Conservation (phyloP, 1,284 basidiomycete species). For the Ceratobasidium sp. region DNA sequence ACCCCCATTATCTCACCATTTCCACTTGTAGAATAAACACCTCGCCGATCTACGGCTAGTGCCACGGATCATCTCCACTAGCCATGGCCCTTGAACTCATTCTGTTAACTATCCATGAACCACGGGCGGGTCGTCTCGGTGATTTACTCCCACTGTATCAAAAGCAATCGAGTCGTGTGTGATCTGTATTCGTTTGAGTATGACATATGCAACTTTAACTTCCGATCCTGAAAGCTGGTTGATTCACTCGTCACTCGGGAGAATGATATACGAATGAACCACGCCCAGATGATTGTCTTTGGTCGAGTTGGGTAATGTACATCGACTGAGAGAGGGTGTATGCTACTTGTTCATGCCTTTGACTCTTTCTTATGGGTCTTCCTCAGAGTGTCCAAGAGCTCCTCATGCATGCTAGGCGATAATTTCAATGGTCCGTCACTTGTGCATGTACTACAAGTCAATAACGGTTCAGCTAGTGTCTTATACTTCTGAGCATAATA, state of each 20-base stretch:
- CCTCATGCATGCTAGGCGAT: constrained; percentile 67
- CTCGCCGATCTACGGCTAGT: constrained; percentile 40
- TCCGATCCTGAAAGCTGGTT: background rate
- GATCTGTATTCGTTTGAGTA: constrained; percentile 27
- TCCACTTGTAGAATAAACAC: constrained; percentile 54
- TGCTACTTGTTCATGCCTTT: constrained; percentile 12
- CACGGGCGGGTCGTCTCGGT: constrained; percentile 37
- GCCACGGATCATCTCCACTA: constrained; percentile 15
- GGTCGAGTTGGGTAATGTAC: constrained; percentile 8
- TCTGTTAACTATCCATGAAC: constrained; percentile 33
- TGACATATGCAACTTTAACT: constrained; percentile 41
- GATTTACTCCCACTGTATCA: constrained; percentile 35
- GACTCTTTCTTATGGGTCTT: constrained; percentile 48
- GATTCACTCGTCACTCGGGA: background rate
- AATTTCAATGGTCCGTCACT: constrained; percentile 71
- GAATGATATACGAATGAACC: background rate
- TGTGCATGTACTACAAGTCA: constrained; percentile 63
- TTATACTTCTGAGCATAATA: background rate
- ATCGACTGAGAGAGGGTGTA: background rate
- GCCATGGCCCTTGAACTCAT: constrained; percentile 25
- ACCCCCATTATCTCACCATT: constrained; percentile 3
- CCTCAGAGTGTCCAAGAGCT: constrained; percentile 58
- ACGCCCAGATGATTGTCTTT: background rate
- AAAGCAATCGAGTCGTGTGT: constrained; percentile 42
- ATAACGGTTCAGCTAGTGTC: background rate